Percentiles rank a stretch among this genome's conserved stretches.
Conservation (phyloP, 1,139 yeast species). For the Taphrina sp. region DNA sequence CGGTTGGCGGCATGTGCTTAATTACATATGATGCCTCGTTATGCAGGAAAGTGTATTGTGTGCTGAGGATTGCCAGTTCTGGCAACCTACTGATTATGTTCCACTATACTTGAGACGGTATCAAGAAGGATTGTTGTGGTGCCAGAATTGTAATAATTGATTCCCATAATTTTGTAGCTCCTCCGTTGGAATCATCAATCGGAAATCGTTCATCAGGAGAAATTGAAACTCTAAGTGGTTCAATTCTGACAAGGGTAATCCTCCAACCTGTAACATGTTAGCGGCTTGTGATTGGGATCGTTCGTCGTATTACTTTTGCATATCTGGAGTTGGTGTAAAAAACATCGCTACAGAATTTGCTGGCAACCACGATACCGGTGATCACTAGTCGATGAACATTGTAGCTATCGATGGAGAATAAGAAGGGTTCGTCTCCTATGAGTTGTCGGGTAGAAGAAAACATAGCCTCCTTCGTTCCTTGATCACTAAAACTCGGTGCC, state of each 20-base stretch:
- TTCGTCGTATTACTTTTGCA: constrained; percentile 64
- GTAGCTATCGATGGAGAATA: constrained; percentile 90
- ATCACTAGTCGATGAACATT: constrained; percentile 91
- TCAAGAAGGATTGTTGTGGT: no score
- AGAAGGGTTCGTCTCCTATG: constrained; percentile 37
- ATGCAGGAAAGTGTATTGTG: no score
- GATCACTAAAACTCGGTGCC: constrained; percentile 29
- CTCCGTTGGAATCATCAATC: constrained; percentile 80
- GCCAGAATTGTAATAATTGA: constrained; percentile 79
- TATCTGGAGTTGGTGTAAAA: constrained; percentile 94
- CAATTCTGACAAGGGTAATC: constrained; percentile 87
- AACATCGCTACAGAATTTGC: constrained; percentile 92
- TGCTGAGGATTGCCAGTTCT: no score
- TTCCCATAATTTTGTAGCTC: constrained; percentile 91
- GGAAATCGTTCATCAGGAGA: constrained; percentile 76
- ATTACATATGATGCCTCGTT: no score
- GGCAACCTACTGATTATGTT: no score
- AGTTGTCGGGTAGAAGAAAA: constrained; percentile 34
- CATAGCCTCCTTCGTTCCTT: neutral
- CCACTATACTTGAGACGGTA: no score
- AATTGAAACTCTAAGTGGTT: constrained; percentile 91
- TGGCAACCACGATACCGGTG: constrained; percentile 94
- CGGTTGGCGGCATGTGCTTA: no score
- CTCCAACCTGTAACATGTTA: constrained; percentile 53
- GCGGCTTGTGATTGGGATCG: neutral